A percentile compares a stretch with the other conserved stretches of the same genome.
phyloP scores from a whole-genome alignment of 176 grass and related monocot species.

The Stipa capillata region DNA sequence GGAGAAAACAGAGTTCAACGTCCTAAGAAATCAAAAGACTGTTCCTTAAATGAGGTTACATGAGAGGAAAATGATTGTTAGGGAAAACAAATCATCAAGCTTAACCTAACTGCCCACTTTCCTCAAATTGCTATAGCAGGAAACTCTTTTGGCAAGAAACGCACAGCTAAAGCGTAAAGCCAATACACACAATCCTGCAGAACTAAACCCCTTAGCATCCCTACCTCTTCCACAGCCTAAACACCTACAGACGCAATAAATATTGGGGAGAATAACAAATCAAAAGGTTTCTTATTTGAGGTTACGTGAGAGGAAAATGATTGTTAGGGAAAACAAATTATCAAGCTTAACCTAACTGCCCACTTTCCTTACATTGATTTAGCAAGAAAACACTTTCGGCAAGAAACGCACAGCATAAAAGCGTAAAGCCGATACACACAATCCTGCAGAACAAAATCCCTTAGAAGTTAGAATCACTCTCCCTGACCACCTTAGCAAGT shows the following conservation, averaged over 20 bases:
- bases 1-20: background rate
- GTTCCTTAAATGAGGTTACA: background rate
- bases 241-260: background rate
- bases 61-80: slow-evolving; percentile 56
- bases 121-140: slow-evolving; percentile 21
- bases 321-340: slow-evolving; percentile 13
- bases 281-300: background rate
- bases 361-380: slow-evolving; percentile 25
- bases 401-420: slow-evolving; percentile 14
- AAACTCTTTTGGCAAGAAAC: slow-evolving; percentile 9
- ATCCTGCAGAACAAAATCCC: slow-evolving; percentile 35
- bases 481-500: slow-evolving; percentile 39
- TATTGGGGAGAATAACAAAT: background rate
- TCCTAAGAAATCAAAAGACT: background rate
- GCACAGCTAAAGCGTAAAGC: background rate
- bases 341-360: slow-evolving; percentile 33
- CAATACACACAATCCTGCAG: background rate
- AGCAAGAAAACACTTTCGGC: slow-evolving; percentile 38
- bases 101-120: slow-evolving; percentile 43
- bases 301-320: background rate
- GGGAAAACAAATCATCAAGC: slow-evolving; percentile 7
- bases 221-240: background rate
- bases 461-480: slow-evolving; percentile 25
- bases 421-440: slow-evolving; percentile 39
- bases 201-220: background rate